A percentile compares a stretch with the other conserved stretches of the same genome.
Evolutionary conservation across 2,329 filamentous ascomycete genomes (phyloP).

Genomic region (Rachicladosporium sp.): DNA sequence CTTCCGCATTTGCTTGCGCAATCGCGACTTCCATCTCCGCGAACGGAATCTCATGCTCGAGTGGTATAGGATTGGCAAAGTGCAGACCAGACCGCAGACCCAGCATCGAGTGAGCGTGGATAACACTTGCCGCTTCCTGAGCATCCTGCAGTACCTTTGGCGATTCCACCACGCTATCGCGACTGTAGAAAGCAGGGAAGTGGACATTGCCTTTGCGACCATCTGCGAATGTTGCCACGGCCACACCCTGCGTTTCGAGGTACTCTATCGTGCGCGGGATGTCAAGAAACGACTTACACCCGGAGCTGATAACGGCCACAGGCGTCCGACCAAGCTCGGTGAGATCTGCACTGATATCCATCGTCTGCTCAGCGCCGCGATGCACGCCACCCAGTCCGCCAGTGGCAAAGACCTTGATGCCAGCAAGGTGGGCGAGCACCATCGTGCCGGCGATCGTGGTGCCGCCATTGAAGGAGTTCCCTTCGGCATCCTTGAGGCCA

Average conservation of each 20-base stretch:
- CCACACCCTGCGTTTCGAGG: slow-evolving; percentile 60
- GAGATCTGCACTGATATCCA: slow-evolving; percentile 92
- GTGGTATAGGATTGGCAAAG: slow-evolving; percentile 80
- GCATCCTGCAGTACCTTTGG: slow-evolving; percentile 64
- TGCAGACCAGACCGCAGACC: slow-evolving; percentile 66
- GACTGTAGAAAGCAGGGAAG: slow-evolving; percentile 85
- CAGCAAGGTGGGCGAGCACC: slow-evolving; percentile 73
- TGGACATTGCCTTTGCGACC: slow-evolving; percentile 60
- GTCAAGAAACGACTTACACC: slow-evolving; percentile 93
- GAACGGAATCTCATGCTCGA: slow-evolving; percentile 56
- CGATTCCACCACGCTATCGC: slow-evolving; percentile 73
- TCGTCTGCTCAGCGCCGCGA: slow-evolving; percentile 67
- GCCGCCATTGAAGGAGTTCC: slow-evolving; percentile 65
- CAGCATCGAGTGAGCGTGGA: slow-evolving; percentile 63
- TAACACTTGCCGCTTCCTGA: slow-evolving; percentile 76
- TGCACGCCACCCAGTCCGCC: slow-evolving; percentile 92
- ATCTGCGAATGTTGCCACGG: slow-evolving; percentile 82
- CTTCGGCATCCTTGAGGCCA: slow-evolving; percentile 56
- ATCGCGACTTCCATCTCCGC: slow-evolving; percentile 59
- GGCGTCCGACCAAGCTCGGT: slow-evolving; percentile 85
- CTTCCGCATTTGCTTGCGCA: slow-evolving; percentile 53
- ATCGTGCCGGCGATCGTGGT: slow-evolving; percentile 92
- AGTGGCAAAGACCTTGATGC: slow-evolving; percentile 87
- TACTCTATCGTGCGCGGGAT: slow-evolving; percentile 80
- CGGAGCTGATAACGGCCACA: slow-evolving; percentile 77